A percentile compares a stretch with the other conserved stretches of the same genome.
phyloP scores from a whole-genome alignment of 768 basidiomycete species.

The Pleurotus ostreatus region DNA sequence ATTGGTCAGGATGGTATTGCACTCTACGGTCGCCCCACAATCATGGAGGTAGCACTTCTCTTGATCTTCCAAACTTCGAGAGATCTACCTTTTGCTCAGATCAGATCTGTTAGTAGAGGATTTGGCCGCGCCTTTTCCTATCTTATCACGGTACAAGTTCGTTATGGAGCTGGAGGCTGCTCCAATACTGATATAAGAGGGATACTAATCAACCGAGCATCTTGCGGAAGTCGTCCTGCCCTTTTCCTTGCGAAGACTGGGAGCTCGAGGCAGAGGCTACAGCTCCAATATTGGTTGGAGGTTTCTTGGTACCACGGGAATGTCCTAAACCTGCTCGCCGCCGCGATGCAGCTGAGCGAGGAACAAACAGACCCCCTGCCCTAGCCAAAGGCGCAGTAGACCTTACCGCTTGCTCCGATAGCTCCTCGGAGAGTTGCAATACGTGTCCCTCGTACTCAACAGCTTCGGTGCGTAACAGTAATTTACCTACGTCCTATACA shows the following conservation, averaged over 20 bases:
- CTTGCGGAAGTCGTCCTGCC: slow-evolving; percentile 84
- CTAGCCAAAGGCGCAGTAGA: slow-evolving; percentile 30
- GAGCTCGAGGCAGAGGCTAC: slow-evolving; percentile 14
- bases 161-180: too few relatives aligned
- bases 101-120: too few relatives aligned
- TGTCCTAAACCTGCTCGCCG: slow-evolving; percentile 72
- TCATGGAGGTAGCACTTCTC: too few relatives aligned
- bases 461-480: slow-evolving; percentile 69
- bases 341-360: slow-evolving; percentile 58
- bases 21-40: too few relatives aligned
- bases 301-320: slow-evolving; percentile 34
- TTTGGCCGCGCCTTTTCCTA: too few relatives aligned
- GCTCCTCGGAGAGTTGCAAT: slow-evolving; percentile 59
- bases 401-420: slow-evolving; percentile 25
- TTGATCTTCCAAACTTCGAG: too few relatives aligned
- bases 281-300: slow-evolving; percentile 9
- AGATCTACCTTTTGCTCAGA: too few relatives aligned
- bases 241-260: slow-evolving; percentile 35
- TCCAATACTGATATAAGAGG: too few relatives aligned
- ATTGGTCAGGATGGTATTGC: too few relatives aligned
- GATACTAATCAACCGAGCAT: slow-evolving; percentile 49
- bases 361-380: slow-evolving; percentile 57
- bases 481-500: slow-evolving; percentile 74
- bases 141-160: too few relatives aligned
- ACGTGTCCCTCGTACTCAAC: slow-evolving; percentile 62